Evolutionary conservation across 768 basidiomycete species (phyloP).

Genomic region (Boletus rubescentipes): DNA sequence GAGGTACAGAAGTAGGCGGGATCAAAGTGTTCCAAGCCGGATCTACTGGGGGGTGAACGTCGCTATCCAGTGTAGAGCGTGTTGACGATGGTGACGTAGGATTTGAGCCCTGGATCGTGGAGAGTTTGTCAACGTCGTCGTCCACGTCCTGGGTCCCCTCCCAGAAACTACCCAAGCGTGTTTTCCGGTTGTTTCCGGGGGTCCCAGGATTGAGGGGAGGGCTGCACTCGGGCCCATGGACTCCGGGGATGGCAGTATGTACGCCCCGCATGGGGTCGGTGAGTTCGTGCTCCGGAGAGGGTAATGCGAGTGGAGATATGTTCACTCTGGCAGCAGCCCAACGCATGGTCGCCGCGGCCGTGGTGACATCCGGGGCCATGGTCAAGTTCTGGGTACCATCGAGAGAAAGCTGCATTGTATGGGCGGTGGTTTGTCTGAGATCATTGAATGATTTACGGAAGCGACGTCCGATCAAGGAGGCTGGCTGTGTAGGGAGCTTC

Average conservation of each 20-base stretch:
- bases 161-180: constrained; percentile 71
- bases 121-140: constrained; percentile 27
- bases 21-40: constrained; percentile 5
- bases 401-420: constrained; percentile 25
- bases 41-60: constrained; percentile 5
- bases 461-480: constrained; percentile 37
- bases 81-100: constrained; percentile 27
- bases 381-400: constrained; percentile 30
- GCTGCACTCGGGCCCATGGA: constrained; percentile 43
- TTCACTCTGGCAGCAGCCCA: constrained; percentile 83
- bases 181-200: constrained; percentile 51
- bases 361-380: constrained; percentile 52
- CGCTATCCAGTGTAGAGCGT: constrained; percentile 5
- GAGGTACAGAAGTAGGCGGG: constrained; percentile 17
- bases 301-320: constrained; percentile 83
- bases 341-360: constrained; percentile 79
- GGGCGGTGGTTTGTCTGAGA: constrained; percentile 34
- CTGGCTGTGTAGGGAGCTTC: constrained; percentile 25
- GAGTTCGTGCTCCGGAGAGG: constrained; percentile 89
- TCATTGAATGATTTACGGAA: constrained; percentile 49
- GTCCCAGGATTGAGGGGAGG: constrained; percentile 39
- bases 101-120: constrained; percentile 25
- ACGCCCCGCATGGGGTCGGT: constrained; percentile 86
- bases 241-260: constrained; percentile 63
- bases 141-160: constrained; percentile 70